Evolutionary conservation across 2,329 filamentous ascomycete species (phyloP), one percentile per base, ranked within the genome.

Genomic region (Aspergillus melleus): DNA sequence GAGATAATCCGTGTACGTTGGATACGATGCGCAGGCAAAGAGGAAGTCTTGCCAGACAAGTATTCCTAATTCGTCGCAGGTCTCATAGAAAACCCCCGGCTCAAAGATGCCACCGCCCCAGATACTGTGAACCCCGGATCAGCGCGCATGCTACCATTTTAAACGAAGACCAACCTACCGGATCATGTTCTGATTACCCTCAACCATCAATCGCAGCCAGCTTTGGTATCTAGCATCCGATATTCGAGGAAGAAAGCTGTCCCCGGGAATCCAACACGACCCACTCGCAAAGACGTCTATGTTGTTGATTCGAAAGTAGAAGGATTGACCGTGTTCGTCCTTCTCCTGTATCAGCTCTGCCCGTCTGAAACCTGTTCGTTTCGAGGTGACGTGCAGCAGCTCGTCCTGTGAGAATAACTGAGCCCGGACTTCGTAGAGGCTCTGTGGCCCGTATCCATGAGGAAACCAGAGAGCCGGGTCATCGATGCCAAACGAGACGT

Each of bases 21-120:
- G 91, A 70, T 91, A 91, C 67, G 88, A 88, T 20, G 88, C 89
- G 66, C 90, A 92, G 14, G 84, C 90, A 72, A 94, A 94, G 79
- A 90, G 86, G 71, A 94, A 94, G 70, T 95, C 91, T 68, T 94
- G 90, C 91, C 91, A 95, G 19, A 94, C 88, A 19, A 95, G 77
- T 32, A 95, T 82, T 4, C 91, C 91, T 2, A 90, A 74, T 70
- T 91, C 87, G 66, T 95, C 90, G 64, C 90, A 93, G 11, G 87
- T 82, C 32, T 90, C 84, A 71, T 92, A 92, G 69, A 95, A 90
- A 9, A 80, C 75, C 54, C 90, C 82, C 54, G 88, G 82, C 72
- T 94, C 90, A 76, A 90, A 94, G 51, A 93, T 88, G 1, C 91
- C 91, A 32, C 90, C 88, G 20, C 87, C 88, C 88, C 88, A 90